A percentile compares a stretch with the other conserved stretches of the same genome.
Conservation (phyloP, 2,329 filamentous ascomycete species). For the Cladorrhinum sp. region DNA sequence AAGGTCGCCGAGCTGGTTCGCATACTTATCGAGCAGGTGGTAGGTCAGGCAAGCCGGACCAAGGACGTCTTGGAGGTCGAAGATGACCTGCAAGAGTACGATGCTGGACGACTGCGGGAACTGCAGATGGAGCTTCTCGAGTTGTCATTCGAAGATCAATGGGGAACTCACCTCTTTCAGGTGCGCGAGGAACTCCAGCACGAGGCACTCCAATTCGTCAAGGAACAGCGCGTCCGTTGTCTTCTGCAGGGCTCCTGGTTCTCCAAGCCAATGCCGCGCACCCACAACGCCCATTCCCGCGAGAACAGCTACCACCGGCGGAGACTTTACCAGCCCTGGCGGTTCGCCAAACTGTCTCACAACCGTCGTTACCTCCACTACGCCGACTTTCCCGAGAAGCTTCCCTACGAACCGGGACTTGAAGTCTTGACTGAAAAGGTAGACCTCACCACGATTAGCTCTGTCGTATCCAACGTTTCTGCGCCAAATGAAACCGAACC, state of each 20-base stretch:
- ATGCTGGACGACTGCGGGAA: constrained; percentile 72
- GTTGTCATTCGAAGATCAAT: constrained; percentile 88
- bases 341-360: constrained; percentile 84
- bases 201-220: constrained; percentile 92
- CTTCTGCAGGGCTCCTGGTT: constrained; percentile 91
- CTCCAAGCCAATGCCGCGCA: constrained; percentile 42
- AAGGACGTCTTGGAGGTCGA: constrained; percentile 86
- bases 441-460: constrained; percentile 83
- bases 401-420: constrained; percentile 63
- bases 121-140: constrained; percentile 93
- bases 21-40: constrained; percentile 84
- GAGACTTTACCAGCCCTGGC: constrained; percentile 58
- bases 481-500: constrained; percentile 53
- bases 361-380: constrained; percentile 90
- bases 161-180: constrained; percentile 84
- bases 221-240: constrained; percentile 91
- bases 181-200: constrained; percentile 89
- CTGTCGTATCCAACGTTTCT: constrained; percentile 89
- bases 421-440: constrained; percentile 77
- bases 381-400: constrained; percentile 71
- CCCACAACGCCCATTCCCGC: constrained; percentile 33
- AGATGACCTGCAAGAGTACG: constrained; percentile 81
- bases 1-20: constrained; percentile 90
- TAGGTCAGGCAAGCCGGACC: constrained; percentile 75
- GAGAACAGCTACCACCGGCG: constrained; percentile 42